Evolutionary conservation across 1,139 yeast species (phyloP).

Genomic region (Suhomyces chickasaworum): DNA sequence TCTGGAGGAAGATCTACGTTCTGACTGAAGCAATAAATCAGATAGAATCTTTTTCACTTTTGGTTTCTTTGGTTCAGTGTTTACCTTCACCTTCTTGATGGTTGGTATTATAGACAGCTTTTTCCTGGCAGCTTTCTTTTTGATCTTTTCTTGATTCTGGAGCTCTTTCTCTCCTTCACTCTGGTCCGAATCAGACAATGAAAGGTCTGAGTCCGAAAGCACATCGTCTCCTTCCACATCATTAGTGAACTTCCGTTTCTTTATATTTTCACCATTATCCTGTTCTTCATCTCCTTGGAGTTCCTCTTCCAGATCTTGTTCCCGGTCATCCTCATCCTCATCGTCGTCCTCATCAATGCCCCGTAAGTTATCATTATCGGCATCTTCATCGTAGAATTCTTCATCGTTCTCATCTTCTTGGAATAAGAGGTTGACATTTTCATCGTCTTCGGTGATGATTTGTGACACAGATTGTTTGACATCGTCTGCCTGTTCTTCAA

Average conservation of each 20-base stretch:
- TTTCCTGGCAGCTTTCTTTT: constrained; percentile 38
- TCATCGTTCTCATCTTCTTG: constrained; percentile 84
- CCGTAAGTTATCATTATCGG: constrained; percentile 18
- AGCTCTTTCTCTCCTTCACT: constrained; percentile 70
- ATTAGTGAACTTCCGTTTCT: constrained; percentile 6
- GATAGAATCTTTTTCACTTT: constrained; percentile 34
- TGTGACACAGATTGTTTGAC: constrained; percentile 36
- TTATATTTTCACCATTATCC: constrained; percentile 25
- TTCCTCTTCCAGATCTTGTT: constrained; percentile 23
- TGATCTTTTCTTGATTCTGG: constrained; percentile 50
- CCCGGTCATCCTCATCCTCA: constrained; percentile 23
- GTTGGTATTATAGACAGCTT: constrained; percentile 43
- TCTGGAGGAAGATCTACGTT: constrained; percentile 77
- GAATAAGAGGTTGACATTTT: constrained; percentile 71
- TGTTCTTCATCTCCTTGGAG: constrained; percentile 22
- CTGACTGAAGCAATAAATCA: constrained; percentile 49
- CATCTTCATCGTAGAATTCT: constrained; percentile 58
- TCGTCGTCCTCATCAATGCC: constrained; percentile 34
- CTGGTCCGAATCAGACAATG: constrained; percentile 53
- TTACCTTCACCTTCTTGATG: constrained; percentile 41
- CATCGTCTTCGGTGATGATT: constrained; percentile 61
- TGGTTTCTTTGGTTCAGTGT: constrained; percentile 18
- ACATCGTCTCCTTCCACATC: constrained; percentile 42
- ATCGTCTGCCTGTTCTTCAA: constrained; percentile 55
- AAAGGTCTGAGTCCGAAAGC: constrained; percentile 57